phyloP scores from a whole-genome alignment of 1,139 yeast species.

The Hemisphaericaspora xylofermentans region DNA sequence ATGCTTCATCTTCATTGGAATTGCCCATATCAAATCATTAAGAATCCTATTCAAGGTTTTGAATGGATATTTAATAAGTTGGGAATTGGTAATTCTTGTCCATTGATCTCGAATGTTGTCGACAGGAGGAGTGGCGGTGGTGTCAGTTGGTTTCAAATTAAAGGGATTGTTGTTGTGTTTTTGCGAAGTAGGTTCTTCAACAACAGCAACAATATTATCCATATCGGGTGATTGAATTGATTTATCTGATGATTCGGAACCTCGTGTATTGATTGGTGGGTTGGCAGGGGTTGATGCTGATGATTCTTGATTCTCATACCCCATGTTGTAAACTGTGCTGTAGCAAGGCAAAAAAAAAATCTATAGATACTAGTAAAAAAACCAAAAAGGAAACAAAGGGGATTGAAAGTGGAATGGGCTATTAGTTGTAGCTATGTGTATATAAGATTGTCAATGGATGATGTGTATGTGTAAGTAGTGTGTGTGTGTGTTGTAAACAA shows the following conservation, averaged over 20 bases:
- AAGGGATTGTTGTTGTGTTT: slow-evolving; percentile 6
- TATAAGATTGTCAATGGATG: no score
- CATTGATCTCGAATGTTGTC: slow-evolving; percentile 3
- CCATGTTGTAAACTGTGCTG: not conserved
- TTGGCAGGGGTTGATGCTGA: slow-evolving; percentile 2
- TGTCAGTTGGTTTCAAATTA: not conserved
- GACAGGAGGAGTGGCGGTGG: not conserved
- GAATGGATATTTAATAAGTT: slow-evolving; percentile 33
- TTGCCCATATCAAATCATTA: slow-evolving; percentile 58
- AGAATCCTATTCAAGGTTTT: slow-evolving; percentile 66
- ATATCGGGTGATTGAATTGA: not conserved
- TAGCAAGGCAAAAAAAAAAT: no score
- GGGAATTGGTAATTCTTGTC: slow-evolving; percentile 14
- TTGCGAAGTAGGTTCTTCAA: not conserved
- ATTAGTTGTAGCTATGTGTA: no score
- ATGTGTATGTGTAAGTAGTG: no score
- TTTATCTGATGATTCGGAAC: not conserved
- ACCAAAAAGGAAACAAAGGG: no score
- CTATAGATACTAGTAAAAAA: no score
- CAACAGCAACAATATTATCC: not conserved
- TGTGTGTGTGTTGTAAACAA: no score
- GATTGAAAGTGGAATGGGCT: no score
- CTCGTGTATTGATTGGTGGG: not conserved
- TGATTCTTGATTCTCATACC: slow-evolving; percentile 1
- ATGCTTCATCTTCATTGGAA: slow-evolving; percentile 23